Percentiles rank a stretch among this genome's conserved stretches.
phyloP scores from a whole-genome alignment of 2,329 filamentous ascomycete species.

The Aaosphaeria pasadenensis region DNA sequence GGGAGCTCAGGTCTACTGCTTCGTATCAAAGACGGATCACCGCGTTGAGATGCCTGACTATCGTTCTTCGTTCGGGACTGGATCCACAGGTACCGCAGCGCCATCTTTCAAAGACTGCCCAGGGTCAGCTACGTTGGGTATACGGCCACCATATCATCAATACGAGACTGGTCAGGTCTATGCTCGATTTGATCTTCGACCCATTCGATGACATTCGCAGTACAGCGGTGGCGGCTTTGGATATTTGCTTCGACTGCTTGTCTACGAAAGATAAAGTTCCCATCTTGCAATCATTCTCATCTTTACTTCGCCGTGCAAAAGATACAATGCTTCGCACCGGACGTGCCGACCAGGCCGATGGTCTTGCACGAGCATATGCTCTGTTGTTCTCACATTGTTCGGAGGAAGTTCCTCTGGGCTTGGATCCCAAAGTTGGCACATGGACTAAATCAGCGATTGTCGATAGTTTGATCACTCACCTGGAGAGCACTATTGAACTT shows the following conservation, averaged over 20 bases:
- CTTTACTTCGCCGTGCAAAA: slow-evolving; percentile 43
- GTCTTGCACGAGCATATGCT: slow-evolving; percentile 74
- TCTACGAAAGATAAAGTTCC: slow-evolving; percentile 8
- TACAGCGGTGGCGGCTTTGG: slow-evolving; percentile 47
- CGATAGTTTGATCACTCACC: slow-evolving; percentile 54
- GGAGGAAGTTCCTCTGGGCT: slow-evolving; percentile 1
- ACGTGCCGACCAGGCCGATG: slow-evolving; percentile 88
- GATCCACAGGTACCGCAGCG: slow-evolving; percentile 47
- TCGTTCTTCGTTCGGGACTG: slow-evolving; percentile 68
- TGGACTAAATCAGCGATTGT: slow-evolving; percentile 50
- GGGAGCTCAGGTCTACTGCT: slow-evolving; percentile 73
- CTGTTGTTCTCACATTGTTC: slow-evolving; percentile 60
- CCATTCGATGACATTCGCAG: slow-evolving; percentile 89
- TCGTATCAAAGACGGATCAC: slow-evolving; percentile 90
- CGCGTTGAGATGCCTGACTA: slow-evolving; percentile 66
- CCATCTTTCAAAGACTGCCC: slow-evolving; percentile 47
- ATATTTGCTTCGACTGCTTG: slow-evolving; percentile 23
- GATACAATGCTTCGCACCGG: slow-evolving; percentile 66
- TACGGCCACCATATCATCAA: slow-evolving; percentile 47
- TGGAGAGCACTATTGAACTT: slow-evolving; percentile 64
- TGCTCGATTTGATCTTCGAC: slow-evolving; percentile 80
- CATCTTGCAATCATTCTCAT: slow-evolving; percentile 13
- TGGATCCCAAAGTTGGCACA: background rate
- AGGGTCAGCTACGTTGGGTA: slow-evolving; percentile 50
- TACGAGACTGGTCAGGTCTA: slow-evolving; percentile 51